phyloP scores from a whole-genome alignment of 345 rosid species.

The Eucalyptus pauciflora region DNA sequence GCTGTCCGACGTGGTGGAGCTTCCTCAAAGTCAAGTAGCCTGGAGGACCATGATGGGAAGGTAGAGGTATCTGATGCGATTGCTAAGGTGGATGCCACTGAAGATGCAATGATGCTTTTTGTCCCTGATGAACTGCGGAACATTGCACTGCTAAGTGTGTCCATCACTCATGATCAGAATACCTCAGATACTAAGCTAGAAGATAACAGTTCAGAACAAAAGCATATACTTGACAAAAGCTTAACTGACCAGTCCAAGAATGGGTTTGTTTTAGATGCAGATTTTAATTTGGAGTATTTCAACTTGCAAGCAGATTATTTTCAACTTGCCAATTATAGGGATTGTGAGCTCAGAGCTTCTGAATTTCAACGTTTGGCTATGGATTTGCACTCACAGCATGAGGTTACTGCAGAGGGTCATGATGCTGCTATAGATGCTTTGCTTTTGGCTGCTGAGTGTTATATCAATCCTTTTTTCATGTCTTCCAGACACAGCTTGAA shows the following conservation, averaged over 20 bases:
- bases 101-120: constrained; percentile 49
- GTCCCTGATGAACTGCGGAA: constrained; percentile 51
- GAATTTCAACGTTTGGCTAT: constrained; percentile 67
- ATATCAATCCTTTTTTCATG: constrained; percentile 72
- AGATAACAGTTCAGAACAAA: constrained; percentile 24
- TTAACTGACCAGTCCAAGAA: constrained; percentile 11
- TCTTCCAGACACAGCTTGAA: constrained; percentile 27
- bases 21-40: constrained; percentile 18
- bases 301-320: constrained; percentile 58
- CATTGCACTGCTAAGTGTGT: constrained; percentile 24
- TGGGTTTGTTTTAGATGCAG: constrained; percentile 42
- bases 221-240: constrained; percentile 11
- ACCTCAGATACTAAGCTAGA: constrained; percentile 5
- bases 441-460: constrained; percentile 84
- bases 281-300: constrained; percentile 37
- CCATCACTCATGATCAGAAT: constrained; percentile 11
- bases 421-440: constrained; percentile 80
- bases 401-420: constrained; percentile 51
- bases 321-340: constrained; percentile 50
- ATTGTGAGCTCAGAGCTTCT: constrained; percentile 71
- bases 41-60: constrained; percentile 41
- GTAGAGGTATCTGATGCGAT: constrained; percentile 30
- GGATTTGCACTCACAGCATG: constrained; percentile 45
- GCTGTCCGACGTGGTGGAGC: constrained; percentile 8
- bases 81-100: constrained; percentile 34